Evolutionary conservation across 2,329 filamentous ascomycete species (phyloP).

Genomic region (Aspergillus flavus): DNA sequence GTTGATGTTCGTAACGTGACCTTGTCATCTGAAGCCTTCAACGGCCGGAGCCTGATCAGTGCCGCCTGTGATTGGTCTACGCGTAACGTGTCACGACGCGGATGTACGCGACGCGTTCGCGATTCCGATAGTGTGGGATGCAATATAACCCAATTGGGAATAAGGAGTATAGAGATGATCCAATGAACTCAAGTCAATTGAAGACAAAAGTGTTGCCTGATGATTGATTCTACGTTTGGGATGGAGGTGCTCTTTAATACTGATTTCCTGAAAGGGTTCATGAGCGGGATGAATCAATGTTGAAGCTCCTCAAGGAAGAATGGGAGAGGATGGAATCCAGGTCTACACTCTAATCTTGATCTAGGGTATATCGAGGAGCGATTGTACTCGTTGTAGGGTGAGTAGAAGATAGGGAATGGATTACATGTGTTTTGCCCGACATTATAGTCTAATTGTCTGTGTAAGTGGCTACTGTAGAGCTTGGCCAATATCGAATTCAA

Average conservation of each 20-base stretch:
- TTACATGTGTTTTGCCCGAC: neutral
- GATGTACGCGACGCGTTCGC: conserved; percentile 14
- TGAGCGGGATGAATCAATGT: conserved; percentile 7
- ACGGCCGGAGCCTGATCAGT: neutral
- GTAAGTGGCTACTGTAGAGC: neutral
- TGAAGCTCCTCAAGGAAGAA: conserved; percentile 8
- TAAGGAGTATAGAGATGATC: neutral
- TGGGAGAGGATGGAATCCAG: conserved; percentile 16
- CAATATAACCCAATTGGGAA: conserved; percentile 19
- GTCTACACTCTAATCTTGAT: conserved; percentile 1
- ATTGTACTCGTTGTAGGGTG: neutral
- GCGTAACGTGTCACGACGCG: conserved; percentile 9
- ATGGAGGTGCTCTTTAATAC: conserved; percentile 5
- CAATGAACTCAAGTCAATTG: neutral
- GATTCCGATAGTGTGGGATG: neutral
- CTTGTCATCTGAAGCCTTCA: neutral
- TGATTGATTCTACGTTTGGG: neutral
- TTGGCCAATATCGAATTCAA: neutral
- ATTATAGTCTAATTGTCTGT: neutral
- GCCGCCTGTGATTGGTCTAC: conserved; percentile 31
- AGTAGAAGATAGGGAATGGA: neutral
- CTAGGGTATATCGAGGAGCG: neutral
- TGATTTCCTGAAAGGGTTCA: neutral
- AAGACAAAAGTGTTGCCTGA: neutral
- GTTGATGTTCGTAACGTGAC: neutral